phyloP scores from a whole-genome alignment of 192 early-diverging fungal species.

The Oehlia diaphana region DNA sequence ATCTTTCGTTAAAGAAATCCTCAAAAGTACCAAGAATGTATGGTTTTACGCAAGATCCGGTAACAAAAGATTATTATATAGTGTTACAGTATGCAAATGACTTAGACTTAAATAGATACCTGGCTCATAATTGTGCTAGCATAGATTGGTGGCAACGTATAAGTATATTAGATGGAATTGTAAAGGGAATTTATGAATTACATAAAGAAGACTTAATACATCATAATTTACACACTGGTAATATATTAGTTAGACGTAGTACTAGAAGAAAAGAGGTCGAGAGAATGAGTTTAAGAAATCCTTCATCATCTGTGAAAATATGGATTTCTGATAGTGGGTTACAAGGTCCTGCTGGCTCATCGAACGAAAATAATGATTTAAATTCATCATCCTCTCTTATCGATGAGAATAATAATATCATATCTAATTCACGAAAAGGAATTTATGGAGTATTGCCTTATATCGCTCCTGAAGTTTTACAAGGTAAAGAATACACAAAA shows the following conservation, averaged over 20 bases:
- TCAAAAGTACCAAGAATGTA: neutral
- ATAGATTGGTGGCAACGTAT: conserved; percentile 15
- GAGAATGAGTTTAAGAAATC: neutral
- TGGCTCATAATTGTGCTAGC: neutral
- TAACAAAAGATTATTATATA: conserved; percentile 8
- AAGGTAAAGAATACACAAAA: neutral
- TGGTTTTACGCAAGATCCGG: neutral
- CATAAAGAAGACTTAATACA: neutral
- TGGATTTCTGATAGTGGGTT: neutral
- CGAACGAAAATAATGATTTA: no score
- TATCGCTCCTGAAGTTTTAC: conserved; percentile 11
- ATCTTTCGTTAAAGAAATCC: neutral
- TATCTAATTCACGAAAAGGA: neutral
- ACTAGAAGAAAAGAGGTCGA: neutral
- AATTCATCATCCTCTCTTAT: neutral
- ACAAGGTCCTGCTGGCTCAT: neutral
- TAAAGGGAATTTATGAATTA: neutral
- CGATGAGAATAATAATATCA: neutral
- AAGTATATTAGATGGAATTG: neutral
- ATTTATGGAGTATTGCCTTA: neutral
- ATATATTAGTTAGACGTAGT: neutral
- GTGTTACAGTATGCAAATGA: neutral
- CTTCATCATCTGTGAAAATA: neutral
- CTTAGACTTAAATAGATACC: neutral
- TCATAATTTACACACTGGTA: neutral